Evolutionary conservation across 164 flowering plant genomes (phyloP).

Genomic region (Hamamelis virginiana): DNA sequence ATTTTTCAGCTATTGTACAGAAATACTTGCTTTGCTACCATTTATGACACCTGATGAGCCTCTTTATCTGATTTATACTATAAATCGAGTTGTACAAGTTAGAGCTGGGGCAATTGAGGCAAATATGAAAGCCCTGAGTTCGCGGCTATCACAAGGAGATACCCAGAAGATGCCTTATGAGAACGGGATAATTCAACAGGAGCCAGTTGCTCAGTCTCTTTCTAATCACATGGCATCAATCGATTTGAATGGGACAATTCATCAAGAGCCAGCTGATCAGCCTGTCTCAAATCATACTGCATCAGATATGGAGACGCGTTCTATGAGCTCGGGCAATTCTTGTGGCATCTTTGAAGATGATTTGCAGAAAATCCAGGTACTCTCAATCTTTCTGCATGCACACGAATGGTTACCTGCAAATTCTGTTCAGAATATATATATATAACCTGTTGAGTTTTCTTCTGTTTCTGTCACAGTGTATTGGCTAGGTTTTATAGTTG

Average conservation of each 20-base stretch:
- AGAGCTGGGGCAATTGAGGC: constrained; percentile 86
- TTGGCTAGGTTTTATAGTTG: too few relatives aligned
- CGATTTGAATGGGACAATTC: constrained; percentile 36
- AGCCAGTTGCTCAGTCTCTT: constrained; percentile 18
- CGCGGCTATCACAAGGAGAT: constrained; percentile 36
- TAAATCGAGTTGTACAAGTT: constrained; percentile 92
- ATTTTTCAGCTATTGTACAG: constrained; percentile 83
- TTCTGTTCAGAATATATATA: too few relatives aligned
- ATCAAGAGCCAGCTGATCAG: constrained; percentile 12
- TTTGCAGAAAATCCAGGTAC: constrained; percentile 73
- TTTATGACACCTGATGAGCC: constrained; percentile 92
- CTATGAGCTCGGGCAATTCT: constrained; percentile 24
- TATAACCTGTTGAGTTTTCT: too few relatives aligned
- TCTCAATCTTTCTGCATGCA: background rate
- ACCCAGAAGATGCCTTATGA: constrained; percentile 25
- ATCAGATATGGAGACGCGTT: constrained; percentile 16
- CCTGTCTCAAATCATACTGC: background rate
- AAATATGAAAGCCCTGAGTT: constrained; percentile 65
- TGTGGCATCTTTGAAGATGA: constrained; percentile 39
- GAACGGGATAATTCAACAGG: constrained; percentile 42
- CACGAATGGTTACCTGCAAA: too few relatives aligned
- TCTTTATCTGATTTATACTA: constrained; percentile 77
- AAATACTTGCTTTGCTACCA: constrained; percentile 83
- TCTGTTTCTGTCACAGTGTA: too few relatives aligned
- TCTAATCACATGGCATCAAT: constrained; percentile 25